Evolutionary conservation across 768 basidiomycete species (phyloP), one percentile per base, ranked within the genome.

Genomic region (Boletus tylopilopsis): DNA sequence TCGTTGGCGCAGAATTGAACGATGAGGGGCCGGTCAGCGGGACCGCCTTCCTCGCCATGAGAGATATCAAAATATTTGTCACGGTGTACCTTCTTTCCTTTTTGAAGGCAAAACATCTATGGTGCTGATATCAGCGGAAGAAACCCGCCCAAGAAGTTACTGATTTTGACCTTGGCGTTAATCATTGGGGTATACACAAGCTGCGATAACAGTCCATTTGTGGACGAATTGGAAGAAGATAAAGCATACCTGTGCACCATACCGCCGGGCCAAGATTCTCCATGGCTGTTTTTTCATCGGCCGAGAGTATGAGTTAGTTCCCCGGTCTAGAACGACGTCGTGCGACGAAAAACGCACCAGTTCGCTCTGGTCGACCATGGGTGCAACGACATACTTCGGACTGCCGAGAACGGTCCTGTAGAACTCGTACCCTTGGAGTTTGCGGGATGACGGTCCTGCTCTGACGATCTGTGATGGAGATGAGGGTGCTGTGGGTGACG

Each of bases 321-420:
- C 40, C 23, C 1, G 23, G 33, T 18, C 55, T 16, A 35, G 12
- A 30, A 36, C 43, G 22, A 45, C 19, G 35, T 19, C 15, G 32
- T 30, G 15, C 1, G 21, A 22, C 5, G 13, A 32, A 9, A 29
- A 11, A 78, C 87, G 59, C 59, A 96, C 94, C 67, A 97, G 76
- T 68, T 97, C 95, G 62, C 88, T 91, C 72, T 96, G 93, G 67
- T 98, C 96, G 0, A 98, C 96, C 96, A 99, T 99, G 16, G 96
- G 96, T 9, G 92, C 95, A 16, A 97, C 91, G 34, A 98, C 79
- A 62, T 81, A 87, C 68, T 88, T 93, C 9, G 95, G 90, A 60
- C 84, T 85, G 8, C 89, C 87, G 22, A 97, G 75, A 1, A 90
- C 79, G 48, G 83, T 72, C 22, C 73, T 73, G 61, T 93, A 96